Conservation (phyloP, 768 basidiomycete species). For the Boletus rubropictus region DNA sequence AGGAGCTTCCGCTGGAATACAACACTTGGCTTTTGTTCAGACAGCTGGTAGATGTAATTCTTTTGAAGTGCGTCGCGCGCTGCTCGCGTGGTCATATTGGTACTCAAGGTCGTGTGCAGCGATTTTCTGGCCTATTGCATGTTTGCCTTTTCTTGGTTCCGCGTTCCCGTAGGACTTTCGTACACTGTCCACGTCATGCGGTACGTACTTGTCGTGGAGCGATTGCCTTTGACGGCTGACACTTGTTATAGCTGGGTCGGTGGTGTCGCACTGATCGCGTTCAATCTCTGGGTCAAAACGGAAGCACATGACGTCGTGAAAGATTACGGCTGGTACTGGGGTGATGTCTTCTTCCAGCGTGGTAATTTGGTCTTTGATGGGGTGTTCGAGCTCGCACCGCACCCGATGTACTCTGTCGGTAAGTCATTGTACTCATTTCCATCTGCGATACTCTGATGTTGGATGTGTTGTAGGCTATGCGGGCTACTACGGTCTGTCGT, state of each 20-base stretch:
- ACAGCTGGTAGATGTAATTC: conserved; percentile 91
- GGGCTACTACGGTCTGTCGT: conserved; percentile 94
- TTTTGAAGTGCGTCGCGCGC: conserved; percentile 71
- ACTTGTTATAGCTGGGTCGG: conserved; percentile 70
- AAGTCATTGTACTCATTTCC: conserved; percentile 12
- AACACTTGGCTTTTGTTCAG: conserved; percentile 96
- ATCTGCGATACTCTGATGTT: background rate
- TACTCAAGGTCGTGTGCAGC: conserved; percentile 36
- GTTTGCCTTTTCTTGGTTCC: conserved; percentile 92
- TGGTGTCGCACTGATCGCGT: conserved; percentile 78
- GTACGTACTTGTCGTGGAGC: conserved; percentile 32
- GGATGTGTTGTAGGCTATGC: conserved; percentile 61
- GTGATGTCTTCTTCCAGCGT: conserved; percentile 89
- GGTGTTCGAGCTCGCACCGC: conserved; percentile 90
- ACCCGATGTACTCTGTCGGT: conserved; percentile 94
- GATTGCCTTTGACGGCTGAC: background rate
- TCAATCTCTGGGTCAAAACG: conserved; percentile 98
- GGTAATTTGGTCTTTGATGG: conserved; percentile 94
- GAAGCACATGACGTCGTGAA: conserved; percentile 98
- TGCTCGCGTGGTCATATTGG: background rate
- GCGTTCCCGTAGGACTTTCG: conserved; percentile 76
- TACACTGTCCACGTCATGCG: conserved; percentile 69
- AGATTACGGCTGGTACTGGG: conserved; percentile 99
- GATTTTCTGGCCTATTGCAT: conserved; percentile 93
- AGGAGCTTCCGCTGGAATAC: conserved; percentile 90